A percentile compares a stretch with the other conserved stretches of the same genome.
Evolutionary conservation across 441 rosid species (phyloP).

Genomic region (Gossypium davidsonii): DNA sequence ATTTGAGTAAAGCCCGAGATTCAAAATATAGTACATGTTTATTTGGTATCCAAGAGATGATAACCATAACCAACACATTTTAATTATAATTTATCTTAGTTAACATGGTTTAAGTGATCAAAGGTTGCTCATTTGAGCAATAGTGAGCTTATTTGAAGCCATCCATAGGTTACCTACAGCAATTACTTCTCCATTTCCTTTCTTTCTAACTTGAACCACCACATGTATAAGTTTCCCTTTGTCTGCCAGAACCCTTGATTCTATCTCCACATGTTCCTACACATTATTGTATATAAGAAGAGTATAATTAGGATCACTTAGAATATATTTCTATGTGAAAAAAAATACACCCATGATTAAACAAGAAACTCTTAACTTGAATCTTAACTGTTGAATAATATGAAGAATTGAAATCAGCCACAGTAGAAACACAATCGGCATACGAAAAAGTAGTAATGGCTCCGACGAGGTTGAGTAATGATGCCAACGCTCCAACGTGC

Average conservation of each 20-base stretch:
- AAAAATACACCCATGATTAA: no score
- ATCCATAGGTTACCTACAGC: slow-evolving; percentile 30
- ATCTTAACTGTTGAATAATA: slow-evolving; percentile 29
- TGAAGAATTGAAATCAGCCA: background rate
- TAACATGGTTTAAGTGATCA: slow-evolving; percentile 11
- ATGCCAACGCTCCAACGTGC: slow-evolving; percentile 33
- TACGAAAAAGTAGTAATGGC: slow-evolving; percentile 17
- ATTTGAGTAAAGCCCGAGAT: no score
- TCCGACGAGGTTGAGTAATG: slow-evolving; percentile 28
- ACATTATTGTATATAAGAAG: no score
- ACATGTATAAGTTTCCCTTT: slow-evolving; percentile 41
- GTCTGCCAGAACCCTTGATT: slow-evolving; percentile 39
- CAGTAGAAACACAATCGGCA: slow-evolving; percentile 12
- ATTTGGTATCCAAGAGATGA: no score
- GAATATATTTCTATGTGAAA: no score
- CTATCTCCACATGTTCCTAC: slow-evolving; percentile 57
- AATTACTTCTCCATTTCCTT: slow-evolving; percentile 31
- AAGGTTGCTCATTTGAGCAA: slow-evolving; percentile 33
- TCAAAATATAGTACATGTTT: no score
- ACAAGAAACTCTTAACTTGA: slow-evolving; percentile 18
- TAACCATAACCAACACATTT: no score
- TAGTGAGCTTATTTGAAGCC: slow-evolving; percentile 1
- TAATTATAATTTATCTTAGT: no score
- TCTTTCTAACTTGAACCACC: slow-evolving; percentile 40
- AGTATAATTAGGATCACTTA: no score